Base-by-base conservation (phyloP, 108 stramenopile species). In the Parmales sp. region DNA sequence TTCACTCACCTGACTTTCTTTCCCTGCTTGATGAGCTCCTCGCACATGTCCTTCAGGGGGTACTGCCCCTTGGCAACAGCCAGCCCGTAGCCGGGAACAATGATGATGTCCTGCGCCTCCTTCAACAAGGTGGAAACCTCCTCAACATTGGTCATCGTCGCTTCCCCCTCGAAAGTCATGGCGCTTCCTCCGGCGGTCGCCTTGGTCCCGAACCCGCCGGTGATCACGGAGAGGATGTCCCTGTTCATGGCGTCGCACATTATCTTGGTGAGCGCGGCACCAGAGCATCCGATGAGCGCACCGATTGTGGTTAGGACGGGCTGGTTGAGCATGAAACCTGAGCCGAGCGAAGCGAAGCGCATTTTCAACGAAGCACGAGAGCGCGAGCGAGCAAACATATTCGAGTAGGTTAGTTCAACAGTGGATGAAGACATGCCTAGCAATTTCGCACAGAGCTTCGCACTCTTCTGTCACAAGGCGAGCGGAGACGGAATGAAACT, bases 231-330 rank as follows among this genome's bases (percentile, higher is more conserved):
- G 25, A 88, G 77, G 74, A 99, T 89, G 69, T 93, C 87, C 18
- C 96, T 80, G 73, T 98, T 98, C 98, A 97, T 97, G 31, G 95
- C 96, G 74, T 95, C 89, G 69, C 98, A 99, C 98, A 99, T 99
- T 69, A 98, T 92, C 71, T 94, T 90, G 49, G 98, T 97, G 4
- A 99, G 82, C 54, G 97, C 93, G 37, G 96, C 97, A 43, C 98
- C 98, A 71, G 91, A 93, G 79, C 92, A 97, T 51, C 98, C 98
- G 77, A 99, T 98, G 67, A 99, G 76, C 11, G 98, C 97, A 38
- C 98, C 98, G 37, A 98, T 96, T 19, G 94, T 91, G 11, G 97
- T 97, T 68, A 99, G 77, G 65, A 99, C 78, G 9, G 96, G 95
- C 87, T 94, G 92, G 70, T 99, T 90, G 63, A 99, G 82, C 90